phyloP scores from a whole-genome alignment of 2,329 filamentous ascomycete species.

The Pestalotiopsis sp. region DNA sequence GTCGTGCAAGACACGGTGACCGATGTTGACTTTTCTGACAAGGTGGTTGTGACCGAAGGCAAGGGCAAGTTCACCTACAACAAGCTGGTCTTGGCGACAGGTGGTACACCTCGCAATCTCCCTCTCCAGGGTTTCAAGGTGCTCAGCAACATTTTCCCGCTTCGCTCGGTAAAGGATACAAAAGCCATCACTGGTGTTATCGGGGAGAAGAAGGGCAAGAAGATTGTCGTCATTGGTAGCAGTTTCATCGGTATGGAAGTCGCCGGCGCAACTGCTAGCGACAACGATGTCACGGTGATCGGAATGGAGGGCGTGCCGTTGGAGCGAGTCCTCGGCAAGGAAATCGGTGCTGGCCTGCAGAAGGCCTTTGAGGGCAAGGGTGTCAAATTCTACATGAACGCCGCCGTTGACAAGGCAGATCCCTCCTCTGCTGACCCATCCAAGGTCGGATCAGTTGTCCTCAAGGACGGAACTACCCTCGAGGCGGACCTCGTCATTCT shows the following conservation, averaged over 20 bases:
- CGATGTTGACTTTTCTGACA: conserved; percentile 73
- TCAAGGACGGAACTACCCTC: conserved; percentile 85
- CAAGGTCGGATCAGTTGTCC: conserved; percentile 76
- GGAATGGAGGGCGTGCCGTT: conserved; percentile 88
- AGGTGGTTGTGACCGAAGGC: conserved; percentile 73
- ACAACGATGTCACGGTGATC: conserved; percentile 83
- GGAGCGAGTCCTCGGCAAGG: conserved; percentile 80
- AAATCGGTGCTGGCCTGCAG: conserved; percentile 82
- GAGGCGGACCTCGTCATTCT: conserved; percentile 90
- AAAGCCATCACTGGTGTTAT: conserved; percentile 79
- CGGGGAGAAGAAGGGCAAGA: conserved; percentile 82
- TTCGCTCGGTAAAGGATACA: conserved; percentile 77
- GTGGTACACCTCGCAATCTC: conserved; percentile 74
- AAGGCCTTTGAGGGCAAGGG: conserved; percentile 81
- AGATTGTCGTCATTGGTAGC: conserved; percentile 87
- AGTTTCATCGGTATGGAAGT: conserved; percentile 99
- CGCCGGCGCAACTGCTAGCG: conserved; percentile 78
- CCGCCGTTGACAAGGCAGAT: conserved; percentile 80
- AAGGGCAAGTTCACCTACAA: conserved; percentile 76
- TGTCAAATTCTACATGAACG: conserved; percentile 84
- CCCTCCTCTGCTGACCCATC: conserved; percentile 68
- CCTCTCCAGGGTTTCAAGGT: conserved; percentile 86
- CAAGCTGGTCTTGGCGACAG: conserved; percentile 89
- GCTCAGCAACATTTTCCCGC: conserved; percentile 82
- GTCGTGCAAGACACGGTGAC: conserved; percentile 67